Evolutionary conservation across 2,329 filamentous ascomycete species (phyloP), one percentile per base, ranked within the genome.

Genomic region (Volutella citrinella): DNA sequence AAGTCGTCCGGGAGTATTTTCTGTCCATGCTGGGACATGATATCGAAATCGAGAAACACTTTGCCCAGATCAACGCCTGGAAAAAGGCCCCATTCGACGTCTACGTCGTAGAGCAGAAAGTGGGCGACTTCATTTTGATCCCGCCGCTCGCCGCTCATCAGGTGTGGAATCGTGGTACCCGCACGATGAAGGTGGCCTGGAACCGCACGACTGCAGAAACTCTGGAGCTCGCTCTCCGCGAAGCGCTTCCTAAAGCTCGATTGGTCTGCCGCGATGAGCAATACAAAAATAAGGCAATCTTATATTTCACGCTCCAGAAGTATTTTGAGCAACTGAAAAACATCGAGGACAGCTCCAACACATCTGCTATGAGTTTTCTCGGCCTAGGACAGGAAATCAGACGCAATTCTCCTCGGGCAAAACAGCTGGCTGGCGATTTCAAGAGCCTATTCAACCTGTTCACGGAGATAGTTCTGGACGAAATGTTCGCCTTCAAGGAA

Each of bases 131-230:
- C 48, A 93, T 98, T 39, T 72, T 98, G 1, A 84, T 98, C 17
- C 93, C 93, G 12, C 90, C 93, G 5, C 68, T 97, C 13, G 93
- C 93, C 5, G 89, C 91, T 0, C 93, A 98, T 60, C 93, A 98
- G 58, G 93, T 98, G 9, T 98, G 93, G 93, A 98, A 98, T 56
- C 80, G 91, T 30, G 93, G 93, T 14, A 96, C 91, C 3, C 76
- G 90, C 27, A 98, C 93, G 0, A 88, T 97, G 77, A 98, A 98
- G 59, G 89, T 95, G 7, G 93, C 93, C 0, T 98, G 93, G 93
- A 98, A 98, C 59, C 78, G 93, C 17, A 96, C 88, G 0, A 96
- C 90, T 0, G 84, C 86, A 3, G 89, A 97, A 54, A 97, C 93
- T 0, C 72, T 98, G 5, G 84, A 91, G 45, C 70, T 94, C 59